Evolutionary conservation across 306 rosid species (phyloP).

Genomic region (Astragalus glycyphyllos): DNA sequence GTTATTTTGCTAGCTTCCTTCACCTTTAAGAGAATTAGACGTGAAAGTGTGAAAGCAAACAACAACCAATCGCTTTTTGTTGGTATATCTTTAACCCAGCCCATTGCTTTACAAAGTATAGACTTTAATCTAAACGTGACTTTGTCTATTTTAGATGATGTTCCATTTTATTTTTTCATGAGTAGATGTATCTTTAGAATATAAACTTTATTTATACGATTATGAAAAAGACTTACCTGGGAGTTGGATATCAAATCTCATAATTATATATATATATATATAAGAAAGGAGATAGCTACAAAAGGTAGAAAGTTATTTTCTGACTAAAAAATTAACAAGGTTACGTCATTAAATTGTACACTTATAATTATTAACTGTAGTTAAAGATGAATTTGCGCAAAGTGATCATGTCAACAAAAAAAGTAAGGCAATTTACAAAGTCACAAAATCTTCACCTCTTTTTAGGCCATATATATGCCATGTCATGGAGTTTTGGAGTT

Average conservation of each 20-base stretch:
- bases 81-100: too few relatives aligned
- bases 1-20: not conserved
- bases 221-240: not conserved
- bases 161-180: not conserved
- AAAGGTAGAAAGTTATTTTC: not conserved
- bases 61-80: not conserved
- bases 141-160: not conserved
- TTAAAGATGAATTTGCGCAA: not conserved
- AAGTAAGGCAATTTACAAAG: not conserved
- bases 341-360: not conserved
- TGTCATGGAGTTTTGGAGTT: conserved; percentile 19
- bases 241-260: too few relatives aligned
- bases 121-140: not conserved
- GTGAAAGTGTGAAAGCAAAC: not conserved
- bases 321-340: not conserved
- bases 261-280: not conserved
- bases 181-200: not conserved
- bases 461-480: not conserved
- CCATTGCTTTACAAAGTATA: too few relatives aligned
- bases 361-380: not conserved
- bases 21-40: not conserved
- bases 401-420: not conserved
- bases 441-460: not conserved
- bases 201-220: too few relatives aligned
- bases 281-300: not conserved